A percentile compares a stretch with the other conserved stretches of the same genome.
Conservation (phyloP, 345 rosid species). For the Moringa oleifera region DNA sequence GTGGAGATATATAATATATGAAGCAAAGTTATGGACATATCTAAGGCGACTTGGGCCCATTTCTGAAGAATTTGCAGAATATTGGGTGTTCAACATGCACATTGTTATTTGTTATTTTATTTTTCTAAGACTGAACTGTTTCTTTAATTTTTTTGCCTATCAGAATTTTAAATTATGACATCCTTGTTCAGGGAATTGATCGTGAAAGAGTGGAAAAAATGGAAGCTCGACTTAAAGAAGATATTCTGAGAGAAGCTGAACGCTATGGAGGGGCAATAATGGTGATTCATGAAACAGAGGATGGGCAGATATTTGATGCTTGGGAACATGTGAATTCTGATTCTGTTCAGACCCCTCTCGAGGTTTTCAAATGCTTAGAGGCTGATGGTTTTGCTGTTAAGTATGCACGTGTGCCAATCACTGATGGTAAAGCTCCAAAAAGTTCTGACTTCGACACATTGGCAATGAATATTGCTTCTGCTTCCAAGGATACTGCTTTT, state of each 20-base stretch:
- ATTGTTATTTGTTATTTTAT: not conserved
- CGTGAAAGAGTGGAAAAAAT: constrained; percentile 89
- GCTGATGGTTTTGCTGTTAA: constrained; percentile 75
- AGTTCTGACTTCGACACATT: constrained; percentile 86
- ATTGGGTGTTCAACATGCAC: too few relatives aligned
- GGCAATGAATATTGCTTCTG: constrained; percentile 76
- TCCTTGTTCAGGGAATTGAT: constrained; percentile 72
- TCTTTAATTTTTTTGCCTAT: not conserved
- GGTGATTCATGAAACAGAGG: constrained; percentile 93
- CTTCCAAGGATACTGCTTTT: constrained; percentile 83
- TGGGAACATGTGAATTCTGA: constrained; percentile 80
- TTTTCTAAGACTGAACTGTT: not conserved
- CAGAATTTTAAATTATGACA: constrained; percentile 19
- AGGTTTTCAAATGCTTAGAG: constrained; percentile 84
- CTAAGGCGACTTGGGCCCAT: too few relatives aligned
- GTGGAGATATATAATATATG: too few relatives aligned
- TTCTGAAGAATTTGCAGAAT: too few relatives aligned
- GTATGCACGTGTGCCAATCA: constrained; percentile 94
- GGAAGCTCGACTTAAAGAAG: constrained; percentile 96
- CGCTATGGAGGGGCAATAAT: constrained; percentile 84
- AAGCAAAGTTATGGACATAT: too few relatives aligned
- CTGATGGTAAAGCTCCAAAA: constrained; percentile 98
- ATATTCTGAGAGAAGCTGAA: constrained; percentile 85
- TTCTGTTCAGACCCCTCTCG: constrained; percentile 88
- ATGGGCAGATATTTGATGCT: constrained; percentile 76